Base-by-base conservation (phyloP, 805 yeast species). In the Saccharomyces kudriavzevii region DNA sequence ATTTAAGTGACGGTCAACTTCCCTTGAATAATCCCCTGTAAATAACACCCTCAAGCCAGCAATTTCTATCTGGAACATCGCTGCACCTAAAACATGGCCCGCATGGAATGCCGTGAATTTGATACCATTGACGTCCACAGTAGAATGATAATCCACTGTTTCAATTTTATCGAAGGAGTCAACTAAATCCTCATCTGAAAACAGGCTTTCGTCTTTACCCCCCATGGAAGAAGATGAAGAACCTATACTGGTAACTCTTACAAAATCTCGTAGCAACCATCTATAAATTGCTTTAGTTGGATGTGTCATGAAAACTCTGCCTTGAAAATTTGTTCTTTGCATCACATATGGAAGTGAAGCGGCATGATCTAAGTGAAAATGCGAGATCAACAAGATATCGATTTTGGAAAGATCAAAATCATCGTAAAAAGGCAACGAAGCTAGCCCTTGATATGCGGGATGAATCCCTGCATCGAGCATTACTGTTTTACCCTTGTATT, bases 11-110 rank as follows among this genome's bases (percentile, higher is more conserved):
- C 99, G 83, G 67, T 91, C 96, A 64, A 88, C 90, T 69, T 92
- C 98, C 63, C 99, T 78, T 2, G 98, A 92, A 66, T 89, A 94
- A 70, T 94, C 99, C 53, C 99, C 99, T 0, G 99, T 94, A 67
- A 92, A 94, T 50, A 94, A 70, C 0, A 89, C 77, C 60, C 89
- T 87, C 55, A 92, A 73, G 0, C 97, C 97, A 20, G 96, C 97
- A 62, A 94, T 86, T 69, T 94, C 99, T 49, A 94, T 81, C 59
- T 94, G 84, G 69, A 85, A 94, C 98, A 94, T 94, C 11, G 98
- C 97, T 10, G 99, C 98, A 52, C 99, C 99, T 47, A 94, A 75
- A 11, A 94, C 99, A 77, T 94, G 99, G n/a, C 99, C 99, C 6
- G 99, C 99, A 72, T 92, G 99, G 69, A 86, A 94, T 1, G 99